Base-by-base conservation (phyloP, 2,329 filamentous ascomycete genomes). In the Scedosporium apiospermum region DNA sequence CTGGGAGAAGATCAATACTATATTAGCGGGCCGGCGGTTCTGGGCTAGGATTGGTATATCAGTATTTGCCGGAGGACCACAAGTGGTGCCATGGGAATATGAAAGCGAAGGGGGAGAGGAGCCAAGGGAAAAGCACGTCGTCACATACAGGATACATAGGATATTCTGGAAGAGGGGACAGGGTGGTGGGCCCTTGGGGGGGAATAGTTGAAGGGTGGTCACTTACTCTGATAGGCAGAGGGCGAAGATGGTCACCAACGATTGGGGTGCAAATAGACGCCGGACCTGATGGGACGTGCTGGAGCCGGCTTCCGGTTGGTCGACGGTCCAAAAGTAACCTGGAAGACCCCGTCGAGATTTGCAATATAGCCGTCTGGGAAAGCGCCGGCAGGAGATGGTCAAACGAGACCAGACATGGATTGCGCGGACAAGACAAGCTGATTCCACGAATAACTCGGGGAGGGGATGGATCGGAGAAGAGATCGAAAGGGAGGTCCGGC, bases 261-360 rank as follows among this genome's bases (percentile, higher is more conserved):
- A 76, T 71, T 74, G 63, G 65, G 61, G 73, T 69, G 63, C 68
- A 73, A 75, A 76, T 80, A 80, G 74, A 78, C 78, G 78, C 78
- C 75, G 49, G 60, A 18, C 16, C 16, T 16, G 18, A 51, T 34
- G 44, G 18, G 59, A 61, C 23, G 59, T 53, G 23, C 34, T 57
- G 30, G 49, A 61, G 30, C 60, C 38, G 30, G 60, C 46, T 38
- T 42, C 49, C 49, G 60, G 60, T 61, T 61, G 60, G 59, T 61
- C 59, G 12, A 44, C 51, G 44, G 51, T 16, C 27, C 16, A n/a
- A 23, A 34, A 38, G 55, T 58, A 23, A 38, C 44, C 42, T 46
- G 18, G 59, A 18, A 26, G 49, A 44, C 30, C 60, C 30, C 21
- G 46, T 26, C 21, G 26, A 38, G 55, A 30, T 23, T 21, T n/a